phyloP scores from a whole-genome alignment of 352 stramenopile genomes.

The Phytopythium cucurbitacearum region DNA sequence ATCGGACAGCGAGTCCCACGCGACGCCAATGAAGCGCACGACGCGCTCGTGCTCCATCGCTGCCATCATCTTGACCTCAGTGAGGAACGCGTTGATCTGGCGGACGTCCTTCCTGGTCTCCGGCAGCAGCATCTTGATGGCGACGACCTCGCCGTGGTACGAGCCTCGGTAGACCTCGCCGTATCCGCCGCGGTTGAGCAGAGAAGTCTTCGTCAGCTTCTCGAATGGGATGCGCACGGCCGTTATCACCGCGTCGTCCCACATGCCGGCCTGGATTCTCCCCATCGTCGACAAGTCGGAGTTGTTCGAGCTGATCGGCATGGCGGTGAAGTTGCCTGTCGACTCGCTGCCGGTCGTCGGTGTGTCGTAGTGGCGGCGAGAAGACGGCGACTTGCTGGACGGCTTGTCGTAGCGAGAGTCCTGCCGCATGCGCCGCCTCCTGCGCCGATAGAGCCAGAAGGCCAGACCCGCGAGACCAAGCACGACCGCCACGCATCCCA shows the following conservation, averaged over 20 bases:
- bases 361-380: too few species aligned
- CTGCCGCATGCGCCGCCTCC: too few species aligned
- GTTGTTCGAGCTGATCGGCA: too few species aligned
- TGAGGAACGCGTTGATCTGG: constrained; percentile 39
- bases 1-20: constrained; percentile 41
- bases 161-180: constrained; percentile 39
- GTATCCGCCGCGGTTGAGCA: constrained; percentile 35
- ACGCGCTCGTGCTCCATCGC: constrained; percentile 57
- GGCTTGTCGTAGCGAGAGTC: too few species aligned
- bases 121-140: constrained; percentile 41
- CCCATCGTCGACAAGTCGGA: too few species aligned
- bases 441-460: too few species aligned
- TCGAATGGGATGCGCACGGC: constrained; percentile 27
- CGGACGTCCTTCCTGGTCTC: constrained; percentile 21
- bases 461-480: too few species aligned
- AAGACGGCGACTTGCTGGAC: too few species aligned
- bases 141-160: constrained; percentile 33
- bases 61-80: constrained; percentile 55
- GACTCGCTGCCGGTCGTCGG: too few species aligned
- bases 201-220: constrained; percentile 13
- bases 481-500: too few species aligned
- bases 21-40: constrained; percentile 59
- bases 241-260: constrained; percentile 34
- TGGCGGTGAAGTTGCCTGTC: too few species aligned
- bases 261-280: constrained; percentile 5